phyloP scores from a whole-genome alignment of 163 green algal genomes.

The Chlorella variabilis region DNA sequence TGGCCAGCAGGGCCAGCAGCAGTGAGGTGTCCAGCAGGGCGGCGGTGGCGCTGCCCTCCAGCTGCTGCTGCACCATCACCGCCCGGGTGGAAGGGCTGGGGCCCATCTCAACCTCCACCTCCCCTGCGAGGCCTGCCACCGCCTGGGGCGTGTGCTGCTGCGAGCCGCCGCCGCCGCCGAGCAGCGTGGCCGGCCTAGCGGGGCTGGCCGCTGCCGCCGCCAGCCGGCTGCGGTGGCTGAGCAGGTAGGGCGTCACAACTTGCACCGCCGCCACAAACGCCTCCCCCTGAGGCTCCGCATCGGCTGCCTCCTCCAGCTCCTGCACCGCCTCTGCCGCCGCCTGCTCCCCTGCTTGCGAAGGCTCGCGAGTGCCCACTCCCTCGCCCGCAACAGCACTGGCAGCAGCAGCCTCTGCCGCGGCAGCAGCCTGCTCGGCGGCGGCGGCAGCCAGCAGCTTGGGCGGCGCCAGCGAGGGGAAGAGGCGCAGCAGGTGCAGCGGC shows the following conservation, averaged over 20 bases:
- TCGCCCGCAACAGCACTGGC: neutral
- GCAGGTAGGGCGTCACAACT: constrained; percentile 78
- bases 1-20: constrained; percentile 66
- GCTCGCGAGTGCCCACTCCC: no score
- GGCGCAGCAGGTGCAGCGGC: constrained; percentile 70
- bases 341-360: constrained; percentile 33
- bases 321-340: neutral
- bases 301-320: neutral
- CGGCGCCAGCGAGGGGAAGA: constrained; percentile 75
- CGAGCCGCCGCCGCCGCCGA: neutral
- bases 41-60: constrained; percentile 34
- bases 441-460: constrained; percentile 35
- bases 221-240: constrained; percentile 76
- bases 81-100: neutral
- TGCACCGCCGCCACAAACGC: constrained; percentile 51
- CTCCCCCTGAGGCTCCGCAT: constrained; percentile 44
- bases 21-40: constrained; percentile 76
- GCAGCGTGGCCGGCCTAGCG: no score
- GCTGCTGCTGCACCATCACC: constrained; percentile 13
- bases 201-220: constrained; percentile 16
- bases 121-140: neutral
- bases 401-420: neutral
- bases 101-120: neutral
- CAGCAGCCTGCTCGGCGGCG: neutral
- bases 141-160: constrained; percentile 9